A percentile compares a stretch with the other conserved stretches of the same genome.
phyloP scores from a whole-genome alignment of 352 stramenopile species.

The Globisporangium orthogonon region DNA sequence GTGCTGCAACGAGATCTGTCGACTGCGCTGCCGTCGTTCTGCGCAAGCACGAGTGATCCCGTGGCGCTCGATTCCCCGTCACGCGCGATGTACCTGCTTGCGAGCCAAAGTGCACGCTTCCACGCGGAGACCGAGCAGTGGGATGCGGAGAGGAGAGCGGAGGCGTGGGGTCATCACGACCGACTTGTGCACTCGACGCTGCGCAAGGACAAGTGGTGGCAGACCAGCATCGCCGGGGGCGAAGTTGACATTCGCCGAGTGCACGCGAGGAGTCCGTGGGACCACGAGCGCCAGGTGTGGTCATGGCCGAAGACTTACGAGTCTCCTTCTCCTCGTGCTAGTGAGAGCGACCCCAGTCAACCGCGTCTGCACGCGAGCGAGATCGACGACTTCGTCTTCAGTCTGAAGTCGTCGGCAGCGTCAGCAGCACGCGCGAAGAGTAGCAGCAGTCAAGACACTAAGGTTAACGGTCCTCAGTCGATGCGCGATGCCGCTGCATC shows the following conservation, averaged over 20 bases:
- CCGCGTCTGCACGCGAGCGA: constrained; percentile 3
- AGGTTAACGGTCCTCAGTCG: not conserved
- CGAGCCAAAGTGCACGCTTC: constrained; percentile 6
- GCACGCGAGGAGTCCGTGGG: constrained; percentile 33
- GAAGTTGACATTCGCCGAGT: constrained; percentile 40
- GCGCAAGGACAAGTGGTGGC: constrained; percentile 36
- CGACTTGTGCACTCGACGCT: constrained; percentile 24
- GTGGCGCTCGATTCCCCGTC: not conserved
- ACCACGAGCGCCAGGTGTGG: constrained; percentile 41
- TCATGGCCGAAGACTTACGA: constrained; percentile 24
- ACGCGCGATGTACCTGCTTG: not conserved
- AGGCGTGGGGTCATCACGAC: constrained; percentile 35
- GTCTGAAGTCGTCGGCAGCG: constrained; percentile 11
- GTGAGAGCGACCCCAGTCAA: not conserved
- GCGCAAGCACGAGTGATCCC: constrained; percentile 12
- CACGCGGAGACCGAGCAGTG: constrained; percentile 7
- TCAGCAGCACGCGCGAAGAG: not conserved
- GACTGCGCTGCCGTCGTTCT: not conserved
- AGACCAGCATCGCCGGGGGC: constrained; percentile 39
- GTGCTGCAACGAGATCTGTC: constrained; percentile 11
- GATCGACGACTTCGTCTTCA: constrained; percentile 35
- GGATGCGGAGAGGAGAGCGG: constrained; percentile 15
- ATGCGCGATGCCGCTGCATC: constrained; percentile 34
- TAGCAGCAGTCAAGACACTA: too few species aligned
- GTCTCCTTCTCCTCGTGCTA: not conserved